Conservation (phyloP, 495 filamentous ascomycete genomes). For the Cladorrhinum samala region DNA sequence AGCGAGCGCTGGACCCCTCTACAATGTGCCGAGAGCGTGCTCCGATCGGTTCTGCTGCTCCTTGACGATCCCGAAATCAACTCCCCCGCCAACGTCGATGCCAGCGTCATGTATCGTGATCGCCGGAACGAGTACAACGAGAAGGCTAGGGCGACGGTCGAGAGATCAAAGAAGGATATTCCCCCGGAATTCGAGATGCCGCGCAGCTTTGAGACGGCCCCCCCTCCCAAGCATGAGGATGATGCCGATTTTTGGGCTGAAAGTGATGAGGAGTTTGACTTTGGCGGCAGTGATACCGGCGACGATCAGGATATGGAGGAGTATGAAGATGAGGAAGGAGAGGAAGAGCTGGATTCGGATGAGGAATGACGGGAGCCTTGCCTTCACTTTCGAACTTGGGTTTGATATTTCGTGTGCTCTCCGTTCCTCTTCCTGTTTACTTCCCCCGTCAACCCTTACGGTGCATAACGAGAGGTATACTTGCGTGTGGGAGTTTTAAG, state of each 20-base stretch:
- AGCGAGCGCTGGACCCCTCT: conserved; percentile 88
- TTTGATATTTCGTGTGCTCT: not conserved
- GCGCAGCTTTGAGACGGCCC: conserved; percentile 54
- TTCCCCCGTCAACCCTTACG: not conserved
- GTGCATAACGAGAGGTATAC: too few relatives aligned
- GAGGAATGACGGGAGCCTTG: conserved; percentile 13
- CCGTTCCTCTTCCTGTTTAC: not conserved
- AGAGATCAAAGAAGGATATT: conserved; percentile 69
- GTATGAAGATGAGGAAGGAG: conserved; percentile 39
- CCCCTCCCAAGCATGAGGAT: conserved; percentile 59
- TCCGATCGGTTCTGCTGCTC: conserved; percentile 87
- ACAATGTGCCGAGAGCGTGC: conserved; percentile 87
- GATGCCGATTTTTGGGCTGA: conserved; percentile 82
- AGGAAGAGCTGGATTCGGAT: conserved; percentile 31
- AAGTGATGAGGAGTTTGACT: conserved; percentile 72
- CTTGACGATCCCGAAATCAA: conserved; percentile 90
- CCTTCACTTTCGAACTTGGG: too few relatives aligned
- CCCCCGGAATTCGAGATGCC: conserved; percentile 81
- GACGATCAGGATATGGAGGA: conserved; percentile 51
- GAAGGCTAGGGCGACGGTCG: conserved; percentile 62
- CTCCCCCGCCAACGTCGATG: conserved; percentile 93
- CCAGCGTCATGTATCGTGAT: conserved; percentile 76
- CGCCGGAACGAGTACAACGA: conserved; percentile 59
- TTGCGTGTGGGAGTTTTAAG: too few relatives aligned
- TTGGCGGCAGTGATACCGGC: conserved; percentile 65